Percentiles rank a stretch among this genome's conserved stretches.
Conservation (phyloP, 306 rosid species). For the Acacia melanoxylon region DNA sequence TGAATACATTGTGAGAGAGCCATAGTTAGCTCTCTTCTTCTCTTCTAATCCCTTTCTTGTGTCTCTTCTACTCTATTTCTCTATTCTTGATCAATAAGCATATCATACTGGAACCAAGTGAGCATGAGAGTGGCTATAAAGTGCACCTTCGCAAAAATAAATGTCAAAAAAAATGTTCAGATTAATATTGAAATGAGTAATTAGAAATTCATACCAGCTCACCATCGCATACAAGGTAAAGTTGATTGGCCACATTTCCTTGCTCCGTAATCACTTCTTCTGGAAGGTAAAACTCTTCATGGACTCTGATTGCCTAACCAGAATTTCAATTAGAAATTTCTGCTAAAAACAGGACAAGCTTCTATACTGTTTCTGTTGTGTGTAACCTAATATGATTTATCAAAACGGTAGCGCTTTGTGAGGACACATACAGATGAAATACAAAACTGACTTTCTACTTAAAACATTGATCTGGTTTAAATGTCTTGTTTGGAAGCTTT, state of each 20-base stretch:
- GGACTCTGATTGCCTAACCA: slow-evolving; percentile 56
- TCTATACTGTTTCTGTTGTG: not conserved
- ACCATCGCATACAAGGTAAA: slow-evolving; percentile 61
- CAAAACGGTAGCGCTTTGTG: not conserved
- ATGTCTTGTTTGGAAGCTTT: not conserved
- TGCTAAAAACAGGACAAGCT: slow-evolving; percentile 11
- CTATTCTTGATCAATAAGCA: too few relatives aligned
- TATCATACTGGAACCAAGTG: not conserved
- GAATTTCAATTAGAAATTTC: slow-evolving; percentile 18
- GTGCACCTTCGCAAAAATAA: not conserved
- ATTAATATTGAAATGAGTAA: not conserved
- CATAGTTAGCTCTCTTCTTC: too few relatives aligned
- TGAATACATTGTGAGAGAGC: too few relatives aligned
- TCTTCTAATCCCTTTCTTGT: too few relatives aligned
- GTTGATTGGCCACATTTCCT: slow-evolving; percentile 55
- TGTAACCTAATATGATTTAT: not conserved
- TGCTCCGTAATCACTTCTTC: slow-evolving; percentile 60
- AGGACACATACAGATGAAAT: not conserved
- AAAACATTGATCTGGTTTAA: not conserved
- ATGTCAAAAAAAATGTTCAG: not conserved
- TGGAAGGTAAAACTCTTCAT: slow-evolving; percentile 67
- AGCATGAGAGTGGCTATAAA: not conserved
- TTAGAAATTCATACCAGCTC: slow-evolving; percentile 50
- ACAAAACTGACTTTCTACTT: not conserved
- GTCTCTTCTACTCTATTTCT: too few relatives aligned